These are phyloP conservation scores for Dendrothele bispora DNA, from an alignment of 768 basidiomycete species.

Conservation along the genomic window DNA sequence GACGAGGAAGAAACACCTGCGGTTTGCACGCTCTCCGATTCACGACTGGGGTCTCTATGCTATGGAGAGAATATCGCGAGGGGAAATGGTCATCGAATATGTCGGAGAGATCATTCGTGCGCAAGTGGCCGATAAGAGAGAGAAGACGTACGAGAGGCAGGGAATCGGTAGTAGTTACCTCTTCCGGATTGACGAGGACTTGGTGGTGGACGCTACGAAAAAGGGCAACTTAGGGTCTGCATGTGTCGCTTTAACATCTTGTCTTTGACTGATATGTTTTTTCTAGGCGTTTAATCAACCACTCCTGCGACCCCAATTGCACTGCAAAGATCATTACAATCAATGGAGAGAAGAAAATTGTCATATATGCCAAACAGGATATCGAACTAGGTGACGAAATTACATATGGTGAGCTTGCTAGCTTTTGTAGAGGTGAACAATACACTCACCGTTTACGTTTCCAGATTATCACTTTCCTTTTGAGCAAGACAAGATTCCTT, in stretches of 20 bases:
- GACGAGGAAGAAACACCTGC: constrained; percentile 95
- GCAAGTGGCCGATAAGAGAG: constrained; percentile 93
- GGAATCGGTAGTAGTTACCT: constrained; percentile 98
- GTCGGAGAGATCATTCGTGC: constrained; percentile 97
- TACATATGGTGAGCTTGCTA: constrained; percentile 73
- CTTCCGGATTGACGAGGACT: constrained; percentile 96
- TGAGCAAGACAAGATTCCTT: constrained; percentile 96
- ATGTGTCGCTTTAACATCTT: constrained; percentile 30
- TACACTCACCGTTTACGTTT: not conserved
- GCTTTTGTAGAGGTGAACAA: too few species aligned
- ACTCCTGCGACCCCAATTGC: constrained; percentile 95
- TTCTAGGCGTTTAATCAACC: constrained; percentile 91
- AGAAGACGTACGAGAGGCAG: constrained; percentile 95
- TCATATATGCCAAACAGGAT: constrained; percentile 97
- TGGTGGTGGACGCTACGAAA: constrained; percentile 98
- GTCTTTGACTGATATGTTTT: constrained; percentile 9
- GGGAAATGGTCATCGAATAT: constrained; percentile 99
- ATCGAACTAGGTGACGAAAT: constrained; percentile 98
- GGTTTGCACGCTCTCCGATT: constrained; percentile 92
- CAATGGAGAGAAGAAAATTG: constrained; percentile 94
- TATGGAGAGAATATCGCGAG: constrained; percentile 89
- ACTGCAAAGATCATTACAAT: constrained; percentile 91
- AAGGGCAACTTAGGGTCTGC: constrained; percentile 97
- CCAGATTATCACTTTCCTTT: constrained; percentile 98
- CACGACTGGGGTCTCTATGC: constrained; percentile 99